Evolutionary conservation across 129 eudicot genomes (phyloP), one percentile per base, ranked within the genome.

Genomic region (Artemisia argyi): DNA sequence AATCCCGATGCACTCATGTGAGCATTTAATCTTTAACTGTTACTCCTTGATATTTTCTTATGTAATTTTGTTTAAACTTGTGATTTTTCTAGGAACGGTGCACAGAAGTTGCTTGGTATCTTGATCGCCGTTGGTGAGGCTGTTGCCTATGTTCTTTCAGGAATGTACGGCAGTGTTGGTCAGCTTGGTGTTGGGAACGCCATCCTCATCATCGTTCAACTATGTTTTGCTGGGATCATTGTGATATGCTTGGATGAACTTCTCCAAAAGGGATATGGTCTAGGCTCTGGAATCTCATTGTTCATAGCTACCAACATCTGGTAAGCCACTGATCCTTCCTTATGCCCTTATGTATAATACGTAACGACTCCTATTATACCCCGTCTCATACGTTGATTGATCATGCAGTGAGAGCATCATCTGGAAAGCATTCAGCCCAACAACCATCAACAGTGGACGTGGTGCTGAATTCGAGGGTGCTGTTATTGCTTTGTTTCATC

Each of bases 111-210:
- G 63, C 80, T 85, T 7, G 90, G 88, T 24, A 81, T 90, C 71
- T 67, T 90, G 78, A 87, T 90, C 53, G 87, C 97, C 18, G 78
- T 90, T 61, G 97, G 91, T 68, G 87, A 90, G 80, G 94, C 91
- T 16, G 87, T 83, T 4, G 79, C 89, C 7, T 90, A 87, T 79
- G 91, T 90, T 56, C 82, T 90, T 9, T 89, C 93, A 12, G 90
- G 90, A 51, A 82, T 79, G 85, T 85, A 84, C 71, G 90, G 93
- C 66, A 90, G 91, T 76, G 88, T 89, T 48, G 74, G 90, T 65
- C 91, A 90, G 73, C 95, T 91, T 73, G 95, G 97, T 67, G 97
- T 87, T 50, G 91, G 91, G 28, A 87, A 91, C 78, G 91, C 97
- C 32, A 79, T 87, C 76, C 77, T 90, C 66, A 87, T 90, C 2